Evolutionary conservation across 1,139 yeast species (phyloP).

Genomic region (Suhomyces taliae): DNA sequence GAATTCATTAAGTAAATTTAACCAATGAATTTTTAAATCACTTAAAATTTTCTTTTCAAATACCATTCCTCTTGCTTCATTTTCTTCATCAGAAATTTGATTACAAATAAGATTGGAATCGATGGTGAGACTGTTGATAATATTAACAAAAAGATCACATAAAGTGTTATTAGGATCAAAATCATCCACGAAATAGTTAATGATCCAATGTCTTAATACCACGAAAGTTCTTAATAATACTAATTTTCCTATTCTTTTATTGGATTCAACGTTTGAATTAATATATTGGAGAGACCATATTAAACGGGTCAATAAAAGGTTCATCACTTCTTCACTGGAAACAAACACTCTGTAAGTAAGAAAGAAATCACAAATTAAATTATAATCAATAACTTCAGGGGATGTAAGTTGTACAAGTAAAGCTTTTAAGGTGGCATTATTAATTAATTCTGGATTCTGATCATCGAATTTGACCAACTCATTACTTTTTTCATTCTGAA

Average conservation of each 20-base stretch:
- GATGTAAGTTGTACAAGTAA: conserved; percentile 75
- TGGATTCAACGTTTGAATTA: conserved; percentile 32
- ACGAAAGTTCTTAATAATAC: conserved; percentile 86
- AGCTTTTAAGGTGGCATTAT: conserved; percentile 49
- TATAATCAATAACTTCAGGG: conserved; percentile 76
- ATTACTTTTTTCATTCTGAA: conserved; percentile 18
- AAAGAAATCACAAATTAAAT: conserved; percentile 79
- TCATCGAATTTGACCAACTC: conserved; percentile 40
- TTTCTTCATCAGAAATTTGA: conserved; percentile 3
- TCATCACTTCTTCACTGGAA: conserved; percentile 55
- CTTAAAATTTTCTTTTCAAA: conserved; percentile 44
- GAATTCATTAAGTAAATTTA: conserved; percentile 33
- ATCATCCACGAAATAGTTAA: conserved; percentile 74
- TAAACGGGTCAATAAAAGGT: conserved; percentile 61
- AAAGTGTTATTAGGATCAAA: conserved; percentile 49
- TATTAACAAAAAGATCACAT: conserved; percentile 48
- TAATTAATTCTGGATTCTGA: conserved; percentile 32
- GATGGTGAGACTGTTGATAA: conserved; percentile 47
- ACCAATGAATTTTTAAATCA: conserved; percentile 50
- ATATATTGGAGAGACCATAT: conserved; percentile 67
- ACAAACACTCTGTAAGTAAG: conserved; percentile 77
- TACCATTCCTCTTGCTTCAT: conserved; percentile 7
- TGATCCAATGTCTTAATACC: conserved; percentile 82
- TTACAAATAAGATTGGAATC: conserved; percentile 30
- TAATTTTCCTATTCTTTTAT: conserved; percentile 58